Evolutionary conservation across 208 protist species (phyloP).

Genomic region (Crithidia brevicula): DNA sequence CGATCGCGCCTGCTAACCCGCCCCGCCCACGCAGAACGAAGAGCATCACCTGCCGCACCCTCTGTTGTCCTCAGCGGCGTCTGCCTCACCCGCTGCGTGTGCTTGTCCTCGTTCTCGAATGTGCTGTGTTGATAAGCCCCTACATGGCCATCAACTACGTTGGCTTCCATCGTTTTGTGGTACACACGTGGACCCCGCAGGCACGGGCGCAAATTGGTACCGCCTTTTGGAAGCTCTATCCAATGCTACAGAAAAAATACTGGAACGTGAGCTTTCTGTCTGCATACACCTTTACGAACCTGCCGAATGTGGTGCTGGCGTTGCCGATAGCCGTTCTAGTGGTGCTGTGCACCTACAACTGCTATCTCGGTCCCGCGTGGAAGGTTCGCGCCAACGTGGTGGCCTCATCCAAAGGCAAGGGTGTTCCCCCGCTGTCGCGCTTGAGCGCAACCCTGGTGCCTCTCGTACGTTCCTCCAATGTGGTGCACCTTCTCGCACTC

Average conservation of each 20-base stretch:
- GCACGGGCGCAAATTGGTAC: conserved; percentile 22
- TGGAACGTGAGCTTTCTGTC: conserved; percentile 75
- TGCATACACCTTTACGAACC: conserved; percentile 63
- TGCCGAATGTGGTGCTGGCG: conserved; percentile 72
- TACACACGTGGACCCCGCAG: conserved; percentile 29
- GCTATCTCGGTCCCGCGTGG: conserved; percentile 32
- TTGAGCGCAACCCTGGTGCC: not conserved
- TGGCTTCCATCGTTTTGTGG: conserved; percentile 55
- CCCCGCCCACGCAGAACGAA: not conserved
- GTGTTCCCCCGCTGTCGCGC: not conserved
- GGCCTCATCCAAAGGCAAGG: not conserved
- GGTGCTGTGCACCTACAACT: conserved; percentile 22
- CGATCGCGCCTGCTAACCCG: not conserved
- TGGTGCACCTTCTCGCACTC: conserved; percentile 52
- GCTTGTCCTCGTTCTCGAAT: conserved; percentile 46
- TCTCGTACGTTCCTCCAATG: conserved; percentile 56
- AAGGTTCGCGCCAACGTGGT: not conserved
- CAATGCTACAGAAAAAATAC: conserved; percentile 73
- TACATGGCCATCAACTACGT: conserved; percentile 65
- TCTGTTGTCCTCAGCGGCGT: conserved; percentile 25
- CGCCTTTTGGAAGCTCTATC: conserved; percentile 70
- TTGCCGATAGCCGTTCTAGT: conserved; percentile 52
- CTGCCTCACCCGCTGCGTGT: conserved; percentile 49
- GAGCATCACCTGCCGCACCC: not conserved
- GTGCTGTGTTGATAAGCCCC: conserved; percentile 42